Conservation (phyloP, 1,139 yeast species). For the Petasospora rhodanensis region DNA sequence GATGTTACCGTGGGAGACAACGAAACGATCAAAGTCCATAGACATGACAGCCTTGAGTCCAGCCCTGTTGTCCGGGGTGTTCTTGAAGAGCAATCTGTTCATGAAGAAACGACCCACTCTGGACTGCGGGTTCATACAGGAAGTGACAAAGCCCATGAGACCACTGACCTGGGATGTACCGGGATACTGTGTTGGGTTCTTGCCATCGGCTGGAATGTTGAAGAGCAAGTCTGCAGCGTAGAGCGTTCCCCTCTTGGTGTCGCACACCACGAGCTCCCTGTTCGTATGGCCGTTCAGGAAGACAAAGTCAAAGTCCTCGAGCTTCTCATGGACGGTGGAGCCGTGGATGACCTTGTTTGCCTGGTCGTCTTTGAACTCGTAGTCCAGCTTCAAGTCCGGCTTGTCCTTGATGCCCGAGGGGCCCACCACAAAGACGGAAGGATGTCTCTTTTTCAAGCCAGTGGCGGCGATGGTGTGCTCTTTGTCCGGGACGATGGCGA, state of each 20-base stretch:
- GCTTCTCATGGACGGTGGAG: conserved; percentile 8
- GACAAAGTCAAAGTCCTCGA: conserved; percentile 46
- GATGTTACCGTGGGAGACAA: conserved; percentile 57
- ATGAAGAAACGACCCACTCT: conserved; percentile 35
- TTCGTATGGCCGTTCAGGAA: conserved; percentile 51
- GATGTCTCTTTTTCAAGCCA: conserved; percentile 17
- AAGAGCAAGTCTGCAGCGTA: conserved; percentile 57
- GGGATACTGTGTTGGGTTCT: conserved; percentile 42
- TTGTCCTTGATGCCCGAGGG: conserved; percentile 23
- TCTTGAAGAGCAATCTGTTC: conserved; percentile 25
- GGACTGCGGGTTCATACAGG: conserved; percentile 37
- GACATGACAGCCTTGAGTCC: conserved; percentile 35
- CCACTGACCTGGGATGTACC: conserved; percentile 39
- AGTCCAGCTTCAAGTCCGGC: conserved; percentile 23
- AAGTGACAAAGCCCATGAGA: conserved; percentile 33
- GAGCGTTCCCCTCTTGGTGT: conserved; percentile 41
- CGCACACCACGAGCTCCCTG: conserved; percentile 51
- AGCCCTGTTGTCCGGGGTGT: conserved; percentile 14
- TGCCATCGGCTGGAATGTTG: conserved; percentile 30
- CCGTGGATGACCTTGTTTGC: conserved; percentile 21
- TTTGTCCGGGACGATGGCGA: conserved; percentile 44
- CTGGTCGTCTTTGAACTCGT: conserved; percentile 15
- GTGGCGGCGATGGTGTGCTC: conserved; percentile 50
- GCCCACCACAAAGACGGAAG: conserved; percentile 20
- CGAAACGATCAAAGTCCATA: conserved; percentile 47